Base-by-base conservation (phyloP, 1,284 basidiomycete species). In the Boletus semigastroideus region DNA sequence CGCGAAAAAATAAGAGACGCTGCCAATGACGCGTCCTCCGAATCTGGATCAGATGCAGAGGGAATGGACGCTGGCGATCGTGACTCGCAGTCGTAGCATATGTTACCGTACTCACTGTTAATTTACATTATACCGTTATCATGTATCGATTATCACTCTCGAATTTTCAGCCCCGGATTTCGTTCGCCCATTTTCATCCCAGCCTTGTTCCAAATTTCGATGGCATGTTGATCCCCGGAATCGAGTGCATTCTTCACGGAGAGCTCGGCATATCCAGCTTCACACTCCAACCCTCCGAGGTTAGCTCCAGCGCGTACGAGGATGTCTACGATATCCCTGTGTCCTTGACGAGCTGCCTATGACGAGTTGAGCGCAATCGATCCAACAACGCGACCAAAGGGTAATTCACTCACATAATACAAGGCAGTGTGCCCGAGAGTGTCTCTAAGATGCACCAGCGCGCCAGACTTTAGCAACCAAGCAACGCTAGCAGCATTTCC, bases 361-460 rank as follows among this genome's bases (percentile, higher is more conserved):
- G 12, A 42, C 40, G 19, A 50, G 7, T 53, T 2, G 49, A 52
- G 20, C 16, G 6, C 6, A 37, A 28, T 53, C 33, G 51, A 27
- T 10, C 11, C 30, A 11, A 38, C 44, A 40, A 37, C 27, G 20
- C 34, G 37, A 16, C 37, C 49, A 25, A 22, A 22, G 40, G 42
- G 55, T 38, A 52, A 34, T 19, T 65, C 27, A 54, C 82, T 59
- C 58, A 86, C 88, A 69, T 91, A 88, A 68, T 91, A 92, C 20
- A 92, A 69, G 7, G 92, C 81, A 14, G 92, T 93, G 62, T 94
- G 92, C 1, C 90, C 91, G 38, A 90, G 74, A 4, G 71, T 67
- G 62, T 94, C 90, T 40, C 91, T 78, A 10, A 88, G 74, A 68
- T 96, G 94, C 11, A 97, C 93, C n/a, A 92, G 77, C 2, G 92